Evolutionary conservation across 257 asterid genomes (phyloP).

Genomic region (Nicotiana attenuata): DNA sequence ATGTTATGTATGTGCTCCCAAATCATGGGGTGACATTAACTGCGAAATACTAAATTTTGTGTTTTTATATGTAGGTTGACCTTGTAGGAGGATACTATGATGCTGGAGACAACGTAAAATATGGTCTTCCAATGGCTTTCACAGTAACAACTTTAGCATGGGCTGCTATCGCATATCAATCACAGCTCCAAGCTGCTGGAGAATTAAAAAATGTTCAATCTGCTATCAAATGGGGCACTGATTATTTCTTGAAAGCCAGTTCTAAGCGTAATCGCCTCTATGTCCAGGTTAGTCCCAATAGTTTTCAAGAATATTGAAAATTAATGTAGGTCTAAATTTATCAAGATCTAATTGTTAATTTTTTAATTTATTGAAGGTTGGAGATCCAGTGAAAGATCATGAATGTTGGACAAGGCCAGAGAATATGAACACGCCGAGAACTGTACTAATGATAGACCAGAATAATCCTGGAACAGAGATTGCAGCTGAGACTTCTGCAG

Average conservation of each 20-base stretch:
- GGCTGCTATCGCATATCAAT: constrained; percentile 45
- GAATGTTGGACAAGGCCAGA: constrained; percentile 80
- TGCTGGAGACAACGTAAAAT: constrained; percentile 84
- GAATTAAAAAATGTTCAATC: constrained; percentile 39
- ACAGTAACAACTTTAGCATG: constrained; percentile 70
- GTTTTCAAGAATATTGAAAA: too few species aligned
- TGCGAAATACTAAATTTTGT: neutral
- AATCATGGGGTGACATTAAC: neutral
- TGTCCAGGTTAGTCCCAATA: constrained; percentile 38
- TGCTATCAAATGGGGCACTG: constrained; percentile 73
- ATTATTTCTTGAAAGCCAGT: constrained; percentile 65
- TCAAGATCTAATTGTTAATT: neutral
- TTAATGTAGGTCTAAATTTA: neutral
- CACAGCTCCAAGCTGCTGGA: constrained; percentile 55
- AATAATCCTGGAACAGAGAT: constrained; percentile 69
- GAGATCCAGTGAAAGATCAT: constrained; percentile 72
- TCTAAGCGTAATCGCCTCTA: constrained; percentile 32
- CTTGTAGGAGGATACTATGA: constrained; percentile 89
- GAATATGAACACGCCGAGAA: constrained; percentile 66
- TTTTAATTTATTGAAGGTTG: constrained; percentile 45
- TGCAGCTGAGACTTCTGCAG: constrained; percentile 76
- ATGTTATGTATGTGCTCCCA: too few species aligned
- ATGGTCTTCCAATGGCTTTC: constrained; percentile 81
- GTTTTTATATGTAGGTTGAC: constrained; percentile 49
- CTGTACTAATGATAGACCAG: constrained; percentile 44